A percentile compares a stretch with the other conserved stretches of the same genome.
phyloP scores from a whole-genome alignment of 371 early-diverging fungal genomes.

The Apophysomyces sp. region DNA sequence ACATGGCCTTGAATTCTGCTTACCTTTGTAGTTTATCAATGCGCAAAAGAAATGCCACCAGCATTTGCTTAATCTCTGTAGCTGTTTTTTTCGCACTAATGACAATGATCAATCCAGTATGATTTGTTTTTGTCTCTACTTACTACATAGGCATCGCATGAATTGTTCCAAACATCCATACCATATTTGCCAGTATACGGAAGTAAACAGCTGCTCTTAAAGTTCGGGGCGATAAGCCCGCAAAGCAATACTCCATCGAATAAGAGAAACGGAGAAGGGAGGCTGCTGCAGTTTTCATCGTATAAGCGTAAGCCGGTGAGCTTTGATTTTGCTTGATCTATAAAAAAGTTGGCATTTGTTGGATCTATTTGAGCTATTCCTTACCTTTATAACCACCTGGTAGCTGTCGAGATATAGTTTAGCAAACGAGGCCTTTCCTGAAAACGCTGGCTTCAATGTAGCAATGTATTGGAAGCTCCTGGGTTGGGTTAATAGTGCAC shows the following conservation, averaged over 20 bases:
- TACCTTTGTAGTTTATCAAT: slow-evolving; percentile 30
- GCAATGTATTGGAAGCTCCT: slow-evolving; percentile 48
- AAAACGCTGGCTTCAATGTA: slow-evolving; percentile 36
- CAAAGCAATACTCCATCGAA: slow-evolving; percentile 67
- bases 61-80: slow-evolving; percentile 31
- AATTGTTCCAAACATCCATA: slow-evolving; percentile 57
- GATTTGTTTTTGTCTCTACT: too few relatives aligned
- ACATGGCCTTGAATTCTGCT: neutral
- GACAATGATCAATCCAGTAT: too few relatives aligned
- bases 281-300: slow-evolving; percentile 42
- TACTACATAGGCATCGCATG: slow-evolving; percentile 44
- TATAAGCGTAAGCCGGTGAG: slow-evolving; percentile 40
- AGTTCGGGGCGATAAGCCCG: slow-evolving; percentile 49
- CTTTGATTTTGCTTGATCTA: slow-evolving; percentile 42
- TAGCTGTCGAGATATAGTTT: slow-evolving; percentile 55
- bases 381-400: slow-evolving; percentile 36
- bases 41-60: slow-evolving; percentile 31
- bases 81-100: slow-evolving; percentile 16
- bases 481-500: neutral
- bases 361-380: neutral
- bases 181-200: slow-evolving; percentile 49
- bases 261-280: slow-evolving; percentile 49
- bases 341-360: neutral
- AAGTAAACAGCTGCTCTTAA: slow-evolving; percentile 48
- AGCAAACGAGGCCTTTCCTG: slow-evolving; percentile 47